Percentiles rank a stretch among this genome's conserved stretches.
Evolutionary conservation across 495 filamentous ascomycete species (phyloP).

Genomic region (Symbiotaphrina buchneri): DNA sequence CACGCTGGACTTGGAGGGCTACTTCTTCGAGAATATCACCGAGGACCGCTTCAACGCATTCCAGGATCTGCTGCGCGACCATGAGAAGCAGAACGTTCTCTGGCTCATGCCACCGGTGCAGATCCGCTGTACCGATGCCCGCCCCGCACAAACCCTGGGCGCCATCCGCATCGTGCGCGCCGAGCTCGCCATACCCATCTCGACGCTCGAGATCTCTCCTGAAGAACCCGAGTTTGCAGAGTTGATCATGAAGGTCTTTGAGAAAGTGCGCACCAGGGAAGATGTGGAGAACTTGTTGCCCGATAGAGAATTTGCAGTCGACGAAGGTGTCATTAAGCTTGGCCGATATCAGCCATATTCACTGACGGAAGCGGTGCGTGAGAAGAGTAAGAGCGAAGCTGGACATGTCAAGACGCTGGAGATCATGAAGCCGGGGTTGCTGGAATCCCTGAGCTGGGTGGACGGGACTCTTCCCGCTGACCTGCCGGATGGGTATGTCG

Average conservation of each 20-base stretch:
- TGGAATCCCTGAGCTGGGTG: background rate
- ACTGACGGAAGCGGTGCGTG: background rate
- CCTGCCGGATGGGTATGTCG: conserved; percentile 1
- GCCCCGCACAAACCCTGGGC: conserved; percentile 8
- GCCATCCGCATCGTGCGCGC: conserved; percentile 7
- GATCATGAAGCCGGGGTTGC: conserved; percentile 1
- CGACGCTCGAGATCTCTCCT: conserved; percentile 8
- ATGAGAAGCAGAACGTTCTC: conserved; percentile 8
- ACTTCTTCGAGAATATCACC: conserved; percentile 12
- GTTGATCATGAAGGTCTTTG: conserved; percentile 7
- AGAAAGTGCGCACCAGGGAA: conserved; percentile 7
- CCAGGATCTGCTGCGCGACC: conserved; percentile 10
- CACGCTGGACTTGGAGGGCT: conserved; percentile 13
- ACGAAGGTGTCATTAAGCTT: conserved; percentile 7
- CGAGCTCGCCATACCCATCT: conserved; percentile 9
- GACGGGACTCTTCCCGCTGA: background rate
- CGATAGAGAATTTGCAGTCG: conserved; percentile 11
- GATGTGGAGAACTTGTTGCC: conserved; percentile 8
- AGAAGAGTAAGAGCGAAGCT: background rate
- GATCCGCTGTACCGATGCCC: conserved; percentile 11
- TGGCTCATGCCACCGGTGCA: conserved; percentile 13
- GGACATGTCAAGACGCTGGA: background rate
- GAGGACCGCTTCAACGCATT: conserved; percentile 13
- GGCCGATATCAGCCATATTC: conserved; percentile 7
- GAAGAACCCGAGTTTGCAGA: conserved; percentile 5